phyloP scores from a whole-genome alignment of 2,329 filamentous ascomycete genomes.

The Colletotrichum tanaceti region DNA sequence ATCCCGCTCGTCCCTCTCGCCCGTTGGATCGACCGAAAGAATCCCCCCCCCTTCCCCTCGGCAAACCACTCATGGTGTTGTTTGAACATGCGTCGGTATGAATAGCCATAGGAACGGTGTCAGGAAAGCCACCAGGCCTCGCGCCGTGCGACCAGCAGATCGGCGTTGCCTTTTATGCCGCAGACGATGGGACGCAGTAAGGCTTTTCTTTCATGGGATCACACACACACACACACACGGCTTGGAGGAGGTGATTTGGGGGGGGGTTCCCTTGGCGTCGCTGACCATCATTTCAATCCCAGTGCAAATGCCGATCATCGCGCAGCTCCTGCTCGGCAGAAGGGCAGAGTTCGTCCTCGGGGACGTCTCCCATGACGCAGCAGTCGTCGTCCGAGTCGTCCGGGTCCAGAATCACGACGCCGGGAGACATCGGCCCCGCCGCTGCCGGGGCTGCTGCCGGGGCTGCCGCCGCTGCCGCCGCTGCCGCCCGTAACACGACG shows the following conservation, averaged over 20 bases:
- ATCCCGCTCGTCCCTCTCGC: too few species aligned
- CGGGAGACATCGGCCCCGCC: neutral
- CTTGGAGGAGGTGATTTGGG: too few species aligned
- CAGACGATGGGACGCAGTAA: constrained; percentile 5
- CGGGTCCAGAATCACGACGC: constrained; percentile 13
- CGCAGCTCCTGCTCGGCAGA: neutral
- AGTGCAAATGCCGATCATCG: constrained; percentile 19
- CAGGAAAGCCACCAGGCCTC: neutral
- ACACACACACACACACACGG: too few species aligned
- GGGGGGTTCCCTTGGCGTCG: too few species aligned
- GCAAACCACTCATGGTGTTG: too few species aligned
- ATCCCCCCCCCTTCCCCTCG: too few species aligned
- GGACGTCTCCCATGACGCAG: constrained; percentile 1
- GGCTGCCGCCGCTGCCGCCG: too few species aligned
- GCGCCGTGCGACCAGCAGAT: neutral
- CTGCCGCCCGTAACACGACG: too few species aligned
- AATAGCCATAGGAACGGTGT: constrained; percentile 3
- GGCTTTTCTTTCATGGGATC: neutral
- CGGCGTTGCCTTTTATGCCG: constrained; percentile 16
- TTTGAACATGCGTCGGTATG: neutral
- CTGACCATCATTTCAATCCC: constrained; percentile 3
- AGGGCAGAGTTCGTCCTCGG: constrained; percentile 3
- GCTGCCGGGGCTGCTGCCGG: neutral
- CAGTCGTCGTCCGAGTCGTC: constrained; percentile 3
- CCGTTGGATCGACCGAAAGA: too few species aligned